These are phyloP conservation scores for Trichoderma arundinaceum DNA, from an alignment of 2,329 filamentous ascomycete species.

Conservation along the genomic window DNA sequence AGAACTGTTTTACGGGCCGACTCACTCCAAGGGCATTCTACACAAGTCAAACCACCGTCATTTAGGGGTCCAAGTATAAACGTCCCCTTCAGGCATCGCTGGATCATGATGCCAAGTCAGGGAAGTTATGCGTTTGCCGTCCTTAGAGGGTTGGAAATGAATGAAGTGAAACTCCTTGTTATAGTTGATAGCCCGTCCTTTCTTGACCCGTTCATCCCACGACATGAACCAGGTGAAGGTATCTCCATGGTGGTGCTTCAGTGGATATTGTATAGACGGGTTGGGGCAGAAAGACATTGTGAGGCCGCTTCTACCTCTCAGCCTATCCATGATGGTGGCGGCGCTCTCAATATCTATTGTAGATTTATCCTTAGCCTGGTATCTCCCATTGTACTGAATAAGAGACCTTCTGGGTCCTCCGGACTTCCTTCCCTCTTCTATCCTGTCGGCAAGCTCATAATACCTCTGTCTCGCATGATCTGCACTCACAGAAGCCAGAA, in stretches of 20 bases:
- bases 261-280: not conserved
- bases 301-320: too few relatives aligned
- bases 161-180: not conserved
- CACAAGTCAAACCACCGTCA: too few relatives aligned
- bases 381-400: not conserved
- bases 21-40: too few relatives aligned
- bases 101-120: not conserved
- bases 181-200: not conserved
- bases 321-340: not conserved
- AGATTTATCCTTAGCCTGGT: not conserved
- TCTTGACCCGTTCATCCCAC: not conserved
- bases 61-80: too few relatives aligned
- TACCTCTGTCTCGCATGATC: not conserved
- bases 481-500: not conserved
- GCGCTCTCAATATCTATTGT: not conserved
- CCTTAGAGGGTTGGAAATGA: not conserved
- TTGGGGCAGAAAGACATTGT: not conserved
- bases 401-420: not conserved
- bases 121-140: not conserved
- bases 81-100: not conserved
- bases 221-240: not conserved
- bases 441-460: not conserved
- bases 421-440: not conserved
- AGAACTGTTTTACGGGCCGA: too few relatives aligned
- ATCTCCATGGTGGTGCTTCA: not conserved